phyloP scores from a whole-genome alignment of 1,139 yeast species.

The Lodderomyces parapsilosis region DNA sequence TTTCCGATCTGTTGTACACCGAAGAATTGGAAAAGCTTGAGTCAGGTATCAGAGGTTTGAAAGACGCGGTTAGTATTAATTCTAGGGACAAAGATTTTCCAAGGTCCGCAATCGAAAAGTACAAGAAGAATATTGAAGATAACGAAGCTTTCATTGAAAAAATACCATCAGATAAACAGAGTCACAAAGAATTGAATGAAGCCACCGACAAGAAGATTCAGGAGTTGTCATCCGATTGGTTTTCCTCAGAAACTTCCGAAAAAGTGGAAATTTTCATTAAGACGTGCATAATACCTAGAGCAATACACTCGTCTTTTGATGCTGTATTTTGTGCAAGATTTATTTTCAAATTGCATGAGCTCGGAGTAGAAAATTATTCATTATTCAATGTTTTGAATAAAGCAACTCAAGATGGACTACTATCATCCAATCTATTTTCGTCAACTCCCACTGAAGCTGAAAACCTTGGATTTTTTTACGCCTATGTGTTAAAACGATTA shows the following conservation, averaged over 20 bases:
- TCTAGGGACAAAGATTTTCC: constrained; percentile 31
- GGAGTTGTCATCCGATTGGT: constrained; percentile 25
- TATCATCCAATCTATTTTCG: constrained; percentile 64
- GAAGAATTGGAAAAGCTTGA: constrained; percentile 42
- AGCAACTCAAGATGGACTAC: constrained; percentile 49
- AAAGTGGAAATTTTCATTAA: constrained; percentile 44
- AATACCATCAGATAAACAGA: constrained; percentile 26
- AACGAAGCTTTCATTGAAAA: constrained; percentile 23
- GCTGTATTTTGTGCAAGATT: constrained; percentile 73
- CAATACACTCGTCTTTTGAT: constrained; percentile 79
- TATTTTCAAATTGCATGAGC: constrained; percentile 48
- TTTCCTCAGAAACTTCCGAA: constrained; percentile 12
- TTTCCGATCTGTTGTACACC: constrained; percentile 50
- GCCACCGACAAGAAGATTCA: constrained; percentile 15
- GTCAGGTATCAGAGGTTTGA: constrained; percentile 30
- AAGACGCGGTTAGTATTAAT: constrained; percentile 29
- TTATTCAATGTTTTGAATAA: constrained; percentile 44
- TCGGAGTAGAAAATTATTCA: constrained; percentile 44
- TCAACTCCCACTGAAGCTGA: constrained; percentile 80
- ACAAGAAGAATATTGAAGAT: constrained; percentile 28
- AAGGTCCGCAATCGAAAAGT: constrained; percentile 23
- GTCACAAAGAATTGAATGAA: constrained; percentile 31
- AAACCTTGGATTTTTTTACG: constrained; percentile 73
- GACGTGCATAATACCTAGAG: constrained; percentile 72
- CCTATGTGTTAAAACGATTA: constrained; percentile 51